These are phyloP conservation scores for Mediolabrus comicus DNA, from an alignment of 108 stramenopile species.

Conservation along the genomic window DNA sequence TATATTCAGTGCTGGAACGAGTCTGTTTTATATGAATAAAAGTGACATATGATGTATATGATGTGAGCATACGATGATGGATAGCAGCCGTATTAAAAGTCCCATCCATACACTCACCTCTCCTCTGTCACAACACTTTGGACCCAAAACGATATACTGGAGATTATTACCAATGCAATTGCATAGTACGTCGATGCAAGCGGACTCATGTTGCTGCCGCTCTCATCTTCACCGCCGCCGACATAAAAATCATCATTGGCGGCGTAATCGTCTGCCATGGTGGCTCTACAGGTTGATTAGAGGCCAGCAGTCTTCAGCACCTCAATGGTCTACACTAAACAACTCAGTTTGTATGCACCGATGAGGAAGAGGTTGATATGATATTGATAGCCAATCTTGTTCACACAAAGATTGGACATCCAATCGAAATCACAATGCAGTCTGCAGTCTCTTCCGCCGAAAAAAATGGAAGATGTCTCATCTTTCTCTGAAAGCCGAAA, in stretches of 20 bases:
- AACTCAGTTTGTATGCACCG: too few relatives aligned
- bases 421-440: too few relatives aligned
- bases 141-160: slow-evolving; percentile 62
- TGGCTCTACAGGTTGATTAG: background rate
- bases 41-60: background rate
- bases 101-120: slow-evolving; percentile 10
- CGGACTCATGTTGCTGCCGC: background rate
- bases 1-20: too few relatives aligned
- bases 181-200: background rate
- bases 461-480: too few relatives aligned
- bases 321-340: too few relatives aligned
- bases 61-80: slow-evolving; percentile 15
- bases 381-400: too few relatives aligned
- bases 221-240: background rate
- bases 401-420: too few relatives aligned
- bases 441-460: too few relatives aligned
- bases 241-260: background rate
- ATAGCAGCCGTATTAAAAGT: background rate
- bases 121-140: slow-evolving; percentile 80
- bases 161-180: slow-evolving; percentile 28
- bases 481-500: too few relatives aligned
- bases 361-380: too few relatives aligned
- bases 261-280: background rate
- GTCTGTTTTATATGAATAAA: too few relatives aligned
- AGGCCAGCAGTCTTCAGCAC: background rate